Evolutionary conservation across 129 eudicot genomes (phyloP).

Genomic region (Flaveria brownii): DNA sequence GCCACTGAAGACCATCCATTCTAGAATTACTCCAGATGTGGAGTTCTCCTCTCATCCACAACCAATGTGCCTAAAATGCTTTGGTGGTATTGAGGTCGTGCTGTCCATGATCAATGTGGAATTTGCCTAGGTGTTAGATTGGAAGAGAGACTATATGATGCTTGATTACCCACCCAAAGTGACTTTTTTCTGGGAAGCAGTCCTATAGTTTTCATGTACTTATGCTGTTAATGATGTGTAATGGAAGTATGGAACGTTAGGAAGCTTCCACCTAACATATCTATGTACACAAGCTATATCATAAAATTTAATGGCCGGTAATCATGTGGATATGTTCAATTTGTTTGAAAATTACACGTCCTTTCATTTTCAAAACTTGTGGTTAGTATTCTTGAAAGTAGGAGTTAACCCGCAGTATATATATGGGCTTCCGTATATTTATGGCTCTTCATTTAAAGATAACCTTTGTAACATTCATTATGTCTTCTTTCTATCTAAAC

Average conservation of each 20-base stretch:
- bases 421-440: not conserved
- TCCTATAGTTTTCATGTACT: not conserved
- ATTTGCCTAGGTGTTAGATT: not conserved
- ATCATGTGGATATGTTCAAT: not conserved
- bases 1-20: not conserved
- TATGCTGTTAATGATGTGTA: not conserved
- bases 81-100: not conserved
- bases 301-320: not conserved
- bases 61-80: not conserved
- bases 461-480: not conserved
- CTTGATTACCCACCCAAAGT: not conserved
- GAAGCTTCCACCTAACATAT: slow-evolving; percentile 2
- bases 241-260: not conserved
- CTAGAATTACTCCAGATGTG: not conserved
- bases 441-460: not conserved
- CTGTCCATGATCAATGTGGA: not conserved
- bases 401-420: not conserved
- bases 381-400: not conserved
- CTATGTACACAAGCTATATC: not conserved
- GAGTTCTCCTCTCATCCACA: not conserved
- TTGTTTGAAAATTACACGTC: not conserved
- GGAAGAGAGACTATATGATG: not conserved
- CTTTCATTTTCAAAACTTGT: not conserved
- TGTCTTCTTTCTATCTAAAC: not conserved
- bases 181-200: not conserved